phyloP scores from a whole-genome alignment of 352 stramenopile species.

The Phytophthora hibernalis region DNA sequence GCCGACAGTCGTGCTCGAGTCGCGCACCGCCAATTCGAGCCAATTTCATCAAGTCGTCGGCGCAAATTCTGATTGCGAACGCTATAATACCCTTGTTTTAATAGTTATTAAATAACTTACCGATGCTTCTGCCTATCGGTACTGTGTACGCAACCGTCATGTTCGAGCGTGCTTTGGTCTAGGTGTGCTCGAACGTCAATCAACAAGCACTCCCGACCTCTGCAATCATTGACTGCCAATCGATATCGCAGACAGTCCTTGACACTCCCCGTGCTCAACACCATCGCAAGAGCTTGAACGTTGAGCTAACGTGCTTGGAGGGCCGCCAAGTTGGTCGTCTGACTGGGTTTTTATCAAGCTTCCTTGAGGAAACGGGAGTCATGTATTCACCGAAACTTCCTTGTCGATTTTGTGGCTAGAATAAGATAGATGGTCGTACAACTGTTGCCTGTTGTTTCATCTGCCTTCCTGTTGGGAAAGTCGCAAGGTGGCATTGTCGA shows the following conservation, averaged over 20 bases:
- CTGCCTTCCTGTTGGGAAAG: background rate
- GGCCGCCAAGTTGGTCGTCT: no score
- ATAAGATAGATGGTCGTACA: background rate
- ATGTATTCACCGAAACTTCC: slow-evolving; percentile 1
- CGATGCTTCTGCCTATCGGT: no score
- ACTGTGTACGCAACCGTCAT: background rate
- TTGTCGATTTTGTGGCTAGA: background rate
- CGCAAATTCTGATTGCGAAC: background rate
- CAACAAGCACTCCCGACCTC: background rate
- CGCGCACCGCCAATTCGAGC: background rate
- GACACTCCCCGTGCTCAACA: background rate
- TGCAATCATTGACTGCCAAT: no score
- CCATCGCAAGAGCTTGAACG: background rate
- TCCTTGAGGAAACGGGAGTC: background rate
- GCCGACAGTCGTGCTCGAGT: slow-evolving; percentile 5
- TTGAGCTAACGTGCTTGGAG: background rate
- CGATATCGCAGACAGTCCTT: no score
- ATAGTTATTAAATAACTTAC: no score
- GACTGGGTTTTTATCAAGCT: background rate
- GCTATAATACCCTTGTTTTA: no score
- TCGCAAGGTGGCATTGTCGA: background rate
- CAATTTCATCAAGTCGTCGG: background rate
- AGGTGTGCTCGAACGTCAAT: background rate
- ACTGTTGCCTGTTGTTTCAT: background rate
- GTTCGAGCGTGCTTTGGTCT: background rate